A percentile compares a stretch with the other conserved stretches of the same genome.
Conservation (phyloP, 345 rosid genomes). For the Crucihimalaya himalaica region DNA sequence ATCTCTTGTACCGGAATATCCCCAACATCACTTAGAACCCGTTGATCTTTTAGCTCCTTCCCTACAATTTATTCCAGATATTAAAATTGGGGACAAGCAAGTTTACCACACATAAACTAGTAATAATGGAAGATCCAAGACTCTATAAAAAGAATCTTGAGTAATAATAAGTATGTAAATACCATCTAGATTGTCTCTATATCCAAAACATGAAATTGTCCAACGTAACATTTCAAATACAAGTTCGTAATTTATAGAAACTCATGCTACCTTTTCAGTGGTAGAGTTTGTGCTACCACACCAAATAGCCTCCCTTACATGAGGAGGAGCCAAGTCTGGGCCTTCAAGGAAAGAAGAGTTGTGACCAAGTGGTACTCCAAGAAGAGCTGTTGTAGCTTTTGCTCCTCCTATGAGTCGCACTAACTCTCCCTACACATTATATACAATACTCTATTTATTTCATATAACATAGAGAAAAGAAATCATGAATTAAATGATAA, state of each 20-base stretch:
- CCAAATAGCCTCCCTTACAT: conserved; percentile 96
- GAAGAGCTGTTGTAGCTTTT: conserved; percentile 66
- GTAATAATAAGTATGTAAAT: not conserved
- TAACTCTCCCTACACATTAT: conserved; percentile 64
- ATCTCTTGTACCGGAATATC: conserved; percentile 97
- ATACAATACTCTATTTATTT: not conserved
- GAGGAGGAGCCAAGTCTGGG: conserved; percentile 95
- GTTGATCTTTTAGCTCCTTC: conserved; percentile 79
- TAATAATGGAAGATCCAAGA: not conserved
- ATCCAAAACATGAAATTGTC: not conserved
- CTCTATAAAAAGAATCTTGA: not conserved
- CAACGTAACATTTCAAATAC: not conserved
- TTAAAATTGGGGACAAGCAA: not conserved
- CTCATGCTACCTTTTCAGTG: conserved; percentile 71
- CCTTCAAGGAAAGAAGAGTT: conserved; percentile 98
- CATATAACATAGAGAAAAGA: not conserved
- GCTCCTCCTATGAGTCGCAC: conserved; percentile 83
- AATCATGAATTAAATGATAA: not conserved
- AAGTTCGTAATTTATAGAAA: not conserved
- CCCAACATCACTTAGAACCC: conserved; percentile 89
- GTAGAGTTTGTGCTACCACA: conserved; percentile 94
- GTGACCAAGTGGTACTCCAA: conserved; percentile 94
- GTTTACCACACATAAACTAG: not conserved
- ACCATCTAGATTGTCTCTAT: not conserved
- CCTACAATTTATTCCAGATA: conserved; percentile 45